Base-by-base conservation (phyloP, 345 rosid genomes). In the Populus deltoides region DNA sequence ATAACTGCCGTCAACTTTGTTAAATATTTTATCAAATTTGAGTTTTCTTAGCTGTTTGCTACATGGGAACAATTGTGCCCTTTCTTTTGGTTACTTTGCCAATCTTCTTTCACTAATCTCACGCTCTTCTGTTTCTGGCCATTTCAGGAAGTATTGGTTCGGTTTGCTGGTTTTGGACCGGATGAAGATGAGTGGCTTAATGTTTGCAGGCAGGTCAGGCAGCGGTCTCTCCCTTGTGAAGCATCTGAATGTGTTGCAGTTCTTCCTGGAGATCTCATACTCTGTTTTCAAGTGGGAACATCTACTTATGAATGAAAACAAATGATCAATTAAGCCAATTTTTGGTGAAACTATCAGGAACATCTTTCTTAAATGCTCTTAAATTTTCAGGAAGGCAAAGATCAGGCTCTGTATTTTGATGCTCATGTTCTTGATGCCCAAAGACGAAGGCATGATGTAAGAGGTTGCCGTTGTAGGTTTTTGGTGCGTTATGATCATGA, bases 401-500 rank as follows among this genome's bases (percentile, higher is more conserved):
- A 92, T 81, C 99, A 97, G 84, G 98, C 99, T 79, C 92, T 97
- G 76, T 97, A 94, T 83, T 97, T 85, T 72, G 99, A 97, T 75
- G 99, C 98, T 55, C 93, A 88, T 83, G 99, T 94, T 81, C 96
- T 97, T 45, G 97, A 94, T 75, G 97, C 99, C 7, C 98, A 97
- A 87, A 93, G 98, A 78, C 85, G 99, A 75, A 88, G 99, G 72
- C 99, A 97, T 80, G 99, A 97, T 84, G 92, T 90, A 8, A 92
- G 99, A 87, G 99, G 99, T 77, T 97, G 99, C 78, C 97, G 97
- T 16, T 97, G 99, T 88, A 87, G 99, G 80, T 94, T 94, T 83
- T 85, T 94, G 83, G 99, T 97, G 83, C 97, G 97, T 68, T 97
- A 97, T 79, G 93, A 90, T 86, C 99, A 97, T 71, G 98, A 97